Conservation (phyloP, 1,284 basidiomycete species). For the Pseudozyma tsukubaensis region DNA sequence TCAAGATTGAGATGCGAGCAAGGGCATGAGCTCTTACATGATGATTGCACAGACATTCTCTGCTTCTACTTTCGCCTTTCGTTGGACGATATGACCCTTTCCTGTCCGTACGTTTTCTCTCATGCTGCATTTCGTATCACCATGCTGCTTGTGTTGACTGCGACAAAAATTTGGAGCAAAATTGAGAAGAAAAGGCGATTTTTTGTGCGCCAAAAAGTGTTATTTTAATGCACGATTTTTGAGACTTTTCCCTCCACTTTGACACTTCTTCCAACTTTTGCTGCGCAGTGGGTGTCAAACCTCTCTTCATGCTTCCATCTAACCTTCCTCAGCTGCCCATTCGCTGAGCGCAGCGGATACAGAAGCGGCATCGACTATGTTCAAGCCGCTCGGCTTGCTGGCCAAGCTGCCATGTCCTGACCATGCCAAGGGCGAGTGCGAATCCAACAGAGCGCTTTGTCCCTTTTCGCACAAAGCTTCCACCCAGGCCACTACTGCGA, state of each 20-base stretch:
- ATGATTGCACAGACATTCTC: too few species aligned
- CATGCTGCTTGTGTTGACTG: background rate
- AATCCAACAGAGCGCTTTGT: conserved; percentile 36
- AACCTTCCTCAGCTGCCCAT: too few species aligned
- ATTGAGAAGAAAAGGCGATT: too few species aligned
- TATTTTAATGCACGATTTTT: too few species aligned
- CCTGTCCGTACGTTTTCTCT: background rate
- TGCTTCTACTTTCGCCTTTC: too few species aligned
- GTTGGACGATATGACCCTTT: too few species aligned
- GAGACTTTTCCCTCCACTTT: too few species aligned
- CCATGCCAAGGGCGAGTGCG: conserved; percentile 50
- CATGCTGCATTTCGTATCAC: background rate
- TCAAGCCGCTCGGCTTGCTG: conserved; percentile 53
- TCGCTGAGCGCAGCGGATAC: background rate
- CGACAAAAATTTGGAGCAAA: background rate
- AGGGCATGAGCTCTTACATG: conserved; percentile 11
- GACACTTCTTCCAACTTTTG: too few species aligned
- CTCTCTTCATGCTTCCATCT: too few species aligned
- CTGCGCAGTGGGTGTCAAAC: too few species aligned
- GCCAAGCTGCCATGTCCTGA: conserved; percentile 56
- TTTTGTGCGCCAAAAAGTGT: too few species aligned
- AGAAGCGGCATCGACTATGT: conserved; percentile 38
- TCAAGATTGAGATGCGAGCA: conserved; percentile 44
- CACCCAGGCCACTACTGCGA: background rate
- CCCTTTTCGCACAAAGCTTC: conserved; percentile 50